Conservation (phyloP, 345 rosid genomes). For the Carallia pectinifolia region DNA sequence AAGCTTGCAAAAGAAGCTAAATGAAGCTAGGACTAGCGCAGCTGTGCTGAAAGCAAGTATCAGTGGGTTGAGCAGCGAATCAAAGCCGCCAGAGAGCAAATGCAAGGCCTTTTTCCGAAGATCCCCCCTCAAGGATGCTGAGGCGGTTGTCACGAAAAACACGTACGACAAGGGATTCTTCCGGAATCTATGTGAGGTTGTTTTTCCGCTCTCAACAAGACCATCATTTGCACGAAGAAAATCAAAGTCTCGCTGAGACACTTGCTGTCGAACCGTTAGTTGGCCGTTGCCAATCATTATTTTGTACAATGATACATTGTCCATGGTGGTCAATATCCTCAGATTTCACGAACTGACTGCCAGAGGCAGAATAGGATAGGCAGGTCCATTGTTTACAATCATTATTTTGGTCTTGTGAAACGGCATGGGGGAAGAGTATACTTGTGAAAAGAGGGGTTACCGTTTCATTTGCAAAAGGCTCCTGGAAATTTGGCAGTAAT, state of each 20-base stretch:
- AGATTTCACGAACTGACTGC: too few species aligned
- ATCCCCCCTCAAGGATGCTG: constrained; percentile 48
- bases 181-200: constrained; percentile 54
- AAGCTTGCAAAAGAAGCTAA: constrained; percentile 71
- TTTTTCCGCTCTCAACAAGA: constrained; percentile 63
- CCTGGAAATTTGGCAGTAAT: too few species aligned
- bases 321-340: too few species aligned
- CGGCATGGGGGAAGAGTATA: background rate
- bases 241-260: constrained; percentile 33
- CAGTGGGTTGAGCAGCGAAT: constrained; percentile 37
- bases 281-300: too few species aligned
- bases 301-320: too few species aligned
- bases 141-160: constrained; percentile 44
- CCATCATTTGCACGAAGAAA: constrained; percentile 33
- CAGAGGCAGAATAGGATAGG: too few species aligned
- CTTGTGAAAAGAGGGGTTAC: too few species aligned
- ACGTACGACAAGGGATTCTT: constrained; percentile 59
- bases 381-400: too few species aligned
- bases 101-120: constrained; percentile 56
- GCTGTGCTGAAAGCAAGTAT: constrained; percentile 64
- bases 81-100: constrained; percentile 48
- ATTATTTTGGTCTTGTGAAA: too few species aligned
- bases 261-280: background rate
- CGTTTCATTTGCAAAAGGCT: too few species aligned
- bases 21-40: constrained; percentile 64